These are phyloP conservation scores for Didymellaceae sp. DNA, from an alignment of 2,329 filamentous ascomycete species.

Conservation along the genomic window DNA sequence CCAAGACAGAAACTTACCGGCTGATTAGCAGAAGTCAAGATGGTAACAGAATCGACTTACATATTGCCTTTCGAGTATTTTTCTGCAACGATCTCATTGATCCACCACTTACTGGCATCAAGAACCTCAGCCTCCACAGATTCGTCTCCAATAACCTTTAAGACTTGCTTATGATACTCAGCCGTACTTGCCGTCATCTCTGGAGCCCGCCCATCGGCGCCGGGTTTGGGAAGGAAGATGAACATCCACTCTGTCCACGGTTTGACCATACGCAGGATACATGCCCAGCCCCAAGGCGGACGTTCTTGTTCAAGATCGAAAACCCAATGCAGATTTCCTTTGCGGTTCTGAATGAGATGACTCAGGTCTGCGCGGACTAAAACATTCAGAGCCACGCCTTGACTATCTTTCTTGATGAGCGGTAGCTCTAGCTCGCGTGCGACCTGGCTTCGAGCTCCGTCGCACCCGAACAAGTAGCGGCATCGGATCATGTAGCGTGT, in stretches of 20 bases:
- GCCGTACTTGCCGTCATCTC: too few relatives aligned
- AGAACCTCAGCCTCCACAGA: constrained; percentile 11
- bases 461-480: constrained; percentile 66
- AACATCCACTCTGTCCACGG: constrained; percentile 67
- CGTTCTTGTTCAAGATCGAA: not conserved
- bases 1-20: not conserved
- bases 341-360: constrained; percentile 55
- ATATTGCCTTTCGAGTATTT: not conserved
- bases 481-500: constrained; percentile 55
- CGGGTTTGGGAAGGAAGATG: too few relatives aligned
- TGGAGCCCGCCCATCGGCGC: too few relatives aligned
- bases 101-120: not conserved
- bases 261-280: constrained; percentile 61
- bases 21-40: too few relatives aligned
- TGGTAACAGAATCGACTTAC: too few relatives aligned
- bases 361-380: constrained; percentile 59
- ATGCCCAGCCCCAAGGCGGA: too few relatives aligned
- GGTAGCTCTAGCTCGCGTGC: constrained; percentile 57
- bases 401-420: constrained; percentile 53
- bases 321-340: constrained; percentile 53
- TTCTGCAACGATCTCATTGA: not conserved
- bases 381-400: constrained; percentile 59
- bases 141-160: constrained; percentile 19
- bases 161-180: too few relatives aligned
- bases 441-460: constrained; percentile 59